Conservation (phyloP, 768 basidiomycete species). For the Pilatotrama ljubarskyi region DNA sequence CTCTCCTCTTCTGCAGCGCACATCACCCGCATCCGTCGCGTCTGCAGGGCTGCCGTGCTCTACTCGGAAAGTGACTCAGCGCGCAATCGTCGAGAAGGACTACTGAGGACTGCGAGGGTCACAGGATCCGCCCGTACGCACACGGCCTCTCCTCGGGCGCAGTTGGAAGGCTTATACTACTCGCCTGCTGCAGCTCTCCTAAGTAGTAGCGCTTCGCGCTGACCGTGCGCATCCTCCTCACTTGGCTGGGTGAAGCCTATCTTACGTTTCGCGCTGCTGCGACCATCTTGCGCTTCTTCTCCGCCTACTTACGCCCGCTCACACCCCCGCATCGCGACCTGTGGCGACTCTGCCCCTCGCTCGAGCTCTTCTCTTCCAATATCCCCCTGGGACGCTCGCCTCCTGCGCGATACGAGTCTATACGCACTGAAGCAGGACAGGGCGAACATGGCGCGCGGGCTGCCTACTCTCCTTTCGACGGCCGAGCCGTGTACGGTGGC, state of each 20-base stretch:
- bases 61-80: not conserved
- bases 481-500: slow-evolving; percentile 25
- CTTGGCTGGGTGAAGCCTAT: slow-evolving; percentile 1
- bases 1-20: not conserved
- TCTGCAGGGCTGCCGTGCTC: not conserved
- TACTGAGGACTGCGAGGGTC: not conserved
- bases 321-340: too few species aligned
- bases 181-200: not conserved
- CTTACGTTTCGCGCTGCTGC: not conserved
- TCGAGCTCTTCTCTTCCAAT: not conserved
- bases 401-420: not conserved
- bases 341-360: too few species aligned
- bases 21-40: not conserved
- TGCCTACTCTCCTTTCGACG: slow-evolving; percentile 26
- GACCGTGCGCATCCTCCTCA: not conserved
- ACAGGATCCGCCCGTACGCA: slow-evolving; percentile 17
- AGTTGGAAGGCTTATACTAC: not conserved
- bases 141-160: slow-evolving; percentile 5
- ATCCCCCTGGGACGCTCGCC: too few species aligned
- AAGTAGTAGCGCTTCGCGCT: not conserved
- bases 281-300: not conserved
- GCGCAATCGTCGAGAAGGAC: not conserved
- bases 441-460: slow-evolving; percentile 26
- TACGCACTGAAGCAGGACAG: not conserved
- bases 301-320: not conserved